These are phyloP conservation scores for Kuraishia cidri DNA, from an alignment of 805 yeast genomes.

Conservation along the genomic window DNA sequence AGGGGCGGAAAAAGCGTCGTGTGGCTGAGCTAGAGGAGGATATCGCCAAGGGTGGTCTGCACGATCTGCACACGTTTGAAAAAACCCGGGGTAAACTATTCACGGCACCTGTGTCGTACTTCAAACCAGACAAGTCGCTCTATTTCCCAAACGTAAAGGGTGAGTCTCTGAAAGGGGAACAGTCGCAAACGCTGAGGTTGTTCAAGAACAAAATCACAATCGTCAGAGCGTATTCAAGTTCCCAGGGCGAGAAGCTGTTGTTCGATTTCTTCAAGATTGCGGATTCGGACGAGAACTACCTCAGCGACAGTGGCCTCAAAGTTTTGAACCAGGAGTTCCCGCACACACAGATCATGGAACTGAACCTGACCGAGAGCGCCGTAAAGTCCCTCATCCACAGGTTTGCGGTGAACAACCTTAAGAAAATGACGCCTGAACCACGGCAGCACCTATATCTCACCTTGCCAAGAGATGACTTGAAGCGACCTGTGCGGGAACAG, in stretches of 20 bases:
- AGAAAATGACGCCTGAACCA: slow-evolving; percentile 31
- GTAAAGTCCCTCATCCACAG: slow-evolving; percentile 44
- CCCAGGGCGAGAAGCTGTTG: slow-evolving; percentile 63
- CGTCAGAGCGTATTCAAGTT: slow-evolving; percentile 56
- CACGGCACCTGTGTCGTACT: slow-evolving; percentile 71
- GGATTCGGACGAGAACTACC: slow-evolving; percentile 28
- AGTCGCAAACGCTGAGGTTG: slow-evolving; percentile 23
- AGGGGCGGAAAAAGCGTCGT: slow-evolving; percentile 35
- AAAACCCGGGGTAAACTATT: slow-evolving; percentile 83
- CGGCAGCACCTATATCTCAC: slow-evolving; percentile 55
- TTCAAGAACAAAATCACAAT: slow-evolving; percentile 48
- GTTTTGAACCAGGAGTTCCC: slow-evolving; percentile 34
- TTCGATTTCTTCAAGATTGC: slow-evolving; percentile 46
- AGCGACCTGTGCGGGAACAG: slow-evolving; percentile 45
- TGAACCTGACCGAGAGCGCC: slow-evolving; percentile 68
- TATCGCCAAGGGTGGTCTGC: slow-evolving; percentile 59
- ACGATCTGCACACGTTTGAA: slow-evolving; percentile 52
- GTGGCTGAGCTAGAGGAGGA: slow-evolving; percentile 51
- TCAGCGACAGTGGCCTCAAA: slow-evolving; percentile 28
- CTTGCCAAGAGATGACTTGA: slow-evolving; percentile 44
- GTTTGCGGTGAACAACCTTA: slow-evolving; percentile 28
- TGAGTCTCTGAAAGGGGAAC: slow-evolving; percentile 31
- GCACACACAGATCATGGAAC: slow-evolving; percentile 62
- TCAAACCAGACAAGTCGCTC: slow-evolving; percentile 60
- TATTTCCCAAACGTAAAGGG: slow-evolving; percentile 80